Evolutionary conservation across 306 rosid species (phyloP).

Genomic region (Cicer judaicum): DNA sequence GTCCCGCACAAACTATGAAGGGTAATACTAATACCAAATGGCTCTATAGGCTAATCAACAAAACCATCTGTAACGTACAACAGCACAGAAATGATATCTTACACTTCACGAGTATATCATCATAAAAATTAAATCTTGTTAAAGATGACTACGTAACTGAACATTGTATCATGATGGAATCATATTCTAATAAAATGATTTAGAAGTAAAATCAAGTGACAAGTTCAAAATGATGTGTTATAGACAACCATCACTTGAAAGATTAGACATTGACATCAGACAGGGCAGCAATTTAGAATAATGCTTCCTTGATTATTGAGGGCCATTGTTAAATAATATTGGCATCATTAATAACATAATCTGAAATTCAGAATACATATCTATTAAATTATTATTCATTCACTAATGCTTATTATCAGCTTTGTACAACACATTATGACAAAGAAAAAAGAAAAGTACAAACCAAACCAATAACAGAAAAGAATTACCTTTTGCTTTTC

Average conservation of each 20-base stretch:
- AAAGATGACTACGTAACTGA: slow-evolving; percentile 16
- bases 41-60: slow-evolving; percentile 12
- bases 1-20: neutral
- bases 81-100: slow-evolving; percentile 7
- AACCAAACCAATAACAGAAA: slow-evolving; percentile 26
- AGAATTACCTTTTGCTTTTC: slow-evolving; percentile 76
- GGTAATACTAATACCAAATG: slow-evolving; percentile 4
- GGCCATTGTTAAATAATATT: neutral
- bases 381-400: neutral
- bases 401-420: slow-evolving; percentile 23
- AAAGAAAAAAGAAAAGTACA: neutral
- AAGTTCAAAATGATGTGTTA: neutral
- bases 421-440: slow-evolving; percentile 12
- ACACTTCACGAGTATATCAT: slow-evolving; percentile 8
- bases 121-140: neutral
- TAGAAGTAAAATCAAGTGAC: neutral
- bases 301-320: neutral
- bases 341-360: neutral
- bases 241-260: neutral
- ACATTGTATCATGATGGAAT: neutral
- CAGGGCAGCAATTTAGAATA: slow-evolving; percentile 4
- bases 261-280: slow-evolving; percentile 10
- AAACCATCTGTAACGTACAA: neutral
- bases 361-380: neutral
- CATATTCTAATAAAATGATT: neutral